Conservation (phyloP, 352 stramenopile species). For the Globisporangium cylindrosporum region DNA sequence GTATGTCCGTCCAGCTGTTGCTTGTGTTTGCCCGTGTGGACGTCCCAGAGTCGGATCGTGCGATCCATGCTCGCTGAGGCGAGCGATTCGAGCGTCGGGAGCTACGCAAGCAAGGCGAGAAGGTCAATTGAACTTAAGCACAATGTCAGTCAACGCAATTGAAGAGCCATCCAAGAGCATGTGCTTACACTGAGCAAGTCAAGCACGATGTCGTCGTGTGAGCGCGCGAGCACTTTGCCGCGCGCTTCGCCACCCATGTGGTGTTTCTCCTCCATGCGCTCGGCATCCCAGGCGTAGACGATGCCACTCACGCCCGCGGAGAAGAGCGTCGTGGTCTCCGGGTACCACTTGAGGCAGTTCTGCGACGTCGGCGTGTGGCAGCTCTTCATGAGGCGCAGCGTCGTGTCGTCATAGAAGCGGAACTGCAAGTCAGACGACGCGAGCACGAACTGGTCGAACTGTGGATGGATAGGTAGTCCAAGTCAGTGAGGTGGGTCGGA, state of each 20-base stretch:
- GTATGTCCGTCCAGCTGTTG: conserved; percentile 82
- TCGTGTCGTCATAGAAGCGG: conserved; percentile 81
- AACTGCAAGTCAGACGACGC: conserved; percentile 79
- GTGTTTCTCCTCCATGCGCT: conserved; percentile 81
- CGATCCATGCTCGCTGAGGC: conserved; percentile 87
- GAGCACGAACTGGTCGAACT: conserved; percentile 76
- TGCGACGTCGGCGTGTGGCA: conserved; percentile 82
- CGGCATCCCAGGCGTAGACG: conserved; percentile 83
- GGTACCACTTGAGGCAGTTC: conserved; percentile 81
- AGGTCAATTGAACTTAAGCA: too few relatives aligned
- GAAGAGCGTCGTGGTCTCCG: conserved; percentile 65
- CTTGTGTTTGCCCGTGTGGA: conserved; percentile 81
- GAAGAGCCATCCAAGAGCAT: background rate
- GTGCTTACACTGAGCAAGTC: conserved; percentile 64
- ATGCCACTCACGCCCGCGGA: conserved; percentile 79
- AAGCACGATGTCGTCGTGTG: conserved; percentile 87
- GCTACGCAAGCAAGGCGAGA: conserved; percentile 19
- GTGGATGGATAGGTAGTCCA: background rate
- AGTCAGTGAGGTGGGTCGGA: background rate
- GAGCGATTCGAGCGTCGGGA: conserved; percentile 77
- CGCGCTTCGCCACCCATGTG: conserved; percentile 72
- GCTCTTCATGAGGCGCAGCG: conserved; percentile 63
- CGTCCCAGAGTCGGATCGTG: conserved; percentile 88
- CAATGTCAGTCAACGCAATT: background rate
- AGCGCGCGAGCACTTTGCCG: conserved; percentile 56